Percentiles rank a stretch among this genome's conserved stretches.
phyloP scores from a whole-genome alignment of 2,329 filamentous ascomycete genomes.

The Fusarium sambucinum region DNA sequence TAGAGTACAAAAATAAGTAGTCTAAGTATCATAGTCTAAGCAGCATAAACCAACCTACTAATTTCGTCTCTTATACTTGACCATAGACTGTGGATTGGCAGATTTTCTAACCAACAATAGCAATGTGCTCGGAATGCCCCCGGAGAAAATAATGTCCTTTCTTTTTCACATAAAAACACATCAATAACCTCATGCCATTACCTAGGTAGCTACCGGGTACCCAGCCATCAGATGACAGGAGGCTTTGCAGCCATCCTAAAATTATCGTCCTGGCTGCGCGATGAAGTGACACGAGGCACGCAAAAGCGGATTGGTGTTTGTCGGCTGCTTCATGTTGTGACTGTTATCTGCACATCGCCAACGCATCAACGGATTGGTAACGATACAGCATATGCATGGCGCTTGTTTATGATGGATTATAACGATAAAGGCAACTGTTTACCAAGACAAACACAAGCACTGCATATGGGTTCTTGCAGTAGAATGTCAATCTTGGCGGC shows the following conservation, averaged over 20 bases:
- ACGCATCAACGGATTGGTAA: conserved; percentile 26
- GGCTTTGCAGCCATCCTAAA: not conserved
- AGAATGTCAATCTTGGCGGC: conserved; percentile 16
- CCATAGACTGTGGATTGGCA: no score
- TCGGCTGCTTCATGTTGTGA: conserved; percentile 23
- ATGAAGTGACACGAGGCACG: conserved; percentile 22
- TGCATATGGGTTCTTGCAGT: conserved; percentile 34
- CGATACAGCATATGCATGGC: not conserved
- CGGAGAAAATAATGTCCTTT: not conserved
- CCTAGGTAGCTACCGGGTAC: not conserved
- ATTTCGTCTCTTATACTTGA: not conserved
- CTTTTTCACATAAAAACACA: not conserved
- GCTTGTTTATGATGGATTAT: conserved; percentile 10
- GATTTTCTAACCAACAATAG: not conserved
- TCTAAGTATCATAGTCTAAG: no score
- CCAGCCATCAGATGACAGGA: not conserved
- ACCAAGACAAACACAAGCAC: conserved; percentile 33
- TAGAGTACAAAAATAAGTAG: no score
- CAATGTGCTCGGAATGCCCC: not conserved
- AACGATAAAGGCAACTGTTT: conserved; percentile 2
- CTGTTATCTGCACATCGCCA: conserved; percentile 29
- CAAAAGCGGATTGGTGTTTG: conserved; percentile 10
- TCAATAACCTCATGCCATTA: not conserved
- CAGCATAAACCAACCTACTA: no score
- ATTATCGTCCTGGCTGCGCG: conserved; percentile 14